Evolutionary conservation across 768 basidiomycete species (phyloP), one percentile per base, ranked within the genome.

Genomic region (Lepiota venenata): DNA sequence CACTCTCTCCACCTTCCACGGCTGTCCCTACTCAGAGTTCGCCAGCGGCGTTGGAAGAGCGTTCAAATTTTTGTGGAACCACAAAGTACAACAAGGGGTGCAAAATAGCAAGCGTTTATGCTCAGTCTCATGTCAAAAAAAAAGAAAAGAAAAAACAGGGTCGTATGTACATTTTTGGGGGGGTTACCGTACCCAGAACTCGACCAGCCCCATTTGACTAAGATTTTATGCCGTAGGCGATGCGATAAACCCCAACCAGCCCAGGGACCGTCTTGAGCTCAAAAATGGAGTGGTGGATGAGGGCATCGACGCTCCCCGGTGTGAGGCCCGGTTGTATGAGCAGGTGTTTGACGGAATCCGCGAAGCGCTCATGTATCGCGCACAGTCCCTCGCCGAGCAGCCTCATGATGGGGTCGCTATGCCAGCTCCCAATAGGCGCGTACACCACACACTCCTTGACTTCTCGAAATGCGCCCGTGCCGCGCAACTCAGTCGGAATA

Each of bases 381-480:
- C 77, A 70, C 59, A 76, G 76, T 1, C 59, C 66, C 27, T 57
- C 64, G 1, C 85, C 87, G 1, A 85, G 60, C 10, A 47, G 38
- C 56, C 57, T 65, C 61, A 71, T 55, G 25, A 47, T 49, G 2
- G 68, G 59, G 47, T 79, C 71, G 0, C 44, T 35, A 44, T 68
- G 71, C 85, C 83, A 85, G 8, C 69, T 66, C 4, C 87, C 87
- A 20, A 88, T 71, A 8, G 85, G 85, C 55, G 87, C 71, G 63
- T 67, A 58, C 56, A 71, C 63, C 2, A 57, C 52, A 27, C 62
- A 61, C 6, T 69, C 38, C 4, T 68, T 63, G 52, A 81, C 71
- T 16, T 74, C 68, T 0, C 56, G 63, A 63, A 87, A 88, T 11
- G 57, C 58, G 0, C 69, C 70, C 1, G 70, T 71, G 1, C 62